These are phyloP conservation scores for Lepidium africanum DNA, from an alignment of 345 rosid species.

Conservation along the genomic window DNA sequence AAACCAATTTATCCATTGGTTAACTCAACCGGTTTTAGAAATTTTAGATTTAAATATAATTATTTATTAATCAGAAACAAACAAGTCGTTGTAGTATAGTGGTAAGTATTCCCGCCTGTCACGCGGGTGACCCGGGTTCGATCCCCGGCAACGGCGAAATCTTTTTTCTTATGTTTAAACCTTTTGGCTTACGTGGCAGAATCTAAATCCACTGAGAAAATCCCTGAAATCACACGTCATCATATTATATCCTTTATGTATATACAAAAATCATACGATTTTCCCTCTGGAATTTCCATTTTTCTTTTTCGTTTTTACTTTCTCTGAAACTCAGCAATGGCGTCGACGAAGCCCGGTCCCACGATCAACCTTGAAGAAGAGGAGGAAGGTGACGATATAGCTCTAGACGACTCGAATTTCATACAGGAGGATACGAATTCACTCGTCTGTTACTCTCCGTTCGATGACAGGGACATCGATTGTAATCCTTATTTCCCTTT, in stretches of 20 bases:
- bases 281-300: slow-evolving; percentile 14
- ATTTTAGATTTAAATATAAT: too few relatives aligned
- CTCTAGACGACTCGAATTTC: neutral
- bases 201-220: neutral
- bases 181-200: neutral
- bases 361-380: slow-evolving; percentile 13
- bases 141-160: slow-evolving; percentile 82
- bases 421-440: neutral
- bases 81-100: slow-evolving; percentile 90
- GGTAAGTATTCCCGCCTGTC: slow-evolving; percentile 97
- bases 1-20: neutral
- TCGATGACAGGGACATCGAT: slow-evolving; percentile 3
- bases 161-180: neutral
- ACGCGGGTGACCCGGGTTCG: slow-evolving; percentile 99
- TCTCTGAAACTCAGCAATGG: slow-evolving; percentile 22
- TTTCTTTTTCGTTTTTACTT: neutral
- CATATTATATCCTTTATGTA: slow-evolving; percentile 4
- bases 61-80: too few relatives aligned
- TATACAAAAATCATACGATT: slow-evolving; percentile 2
- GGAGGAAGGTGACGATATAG: slow-evolving; percentile 1
- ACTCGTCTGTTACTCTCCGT: slow-evolving; percentile 1
- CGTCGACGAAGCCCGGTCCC: slow-evolving; percentile 26
- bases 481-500: slow-evolving; percentile 31
- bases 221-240: slow-evolving; percentile 8
- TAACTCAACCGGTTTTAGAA: too few relatives aligned